Evolutionary conservation across 192 early-diverging fungal species (phyloP).

Genomic region (Coemansia sp.): DNA sequence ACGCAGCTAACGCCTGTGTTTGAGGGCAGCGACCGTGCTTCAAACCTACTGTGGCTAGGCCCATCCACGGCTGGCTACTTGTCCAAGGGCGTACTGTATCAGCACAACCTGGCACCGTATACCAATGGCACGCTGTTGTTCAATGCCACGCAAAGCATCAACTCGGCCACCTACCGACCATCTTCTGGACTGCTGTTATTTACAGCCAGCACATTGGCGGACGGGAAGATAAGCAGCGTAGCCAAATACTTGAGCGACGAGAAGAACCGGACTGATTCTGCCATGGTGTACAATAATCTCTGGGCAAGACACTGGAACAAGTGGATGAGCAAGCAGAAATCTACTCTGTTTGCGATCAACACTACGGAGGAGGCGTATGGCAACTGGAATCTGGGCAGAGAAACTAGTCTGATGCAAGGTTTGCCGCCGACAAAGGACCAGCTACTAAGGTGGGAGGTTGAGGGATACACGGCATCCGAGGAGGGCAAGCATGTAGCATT

Average conservation of each 20-base stretch:
- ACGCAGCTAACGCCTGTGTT: conserved; percentile 27
- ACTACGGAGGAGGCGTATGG: conserved; percentile 21
- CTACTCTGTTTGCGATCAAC: conserved; percentile 57
- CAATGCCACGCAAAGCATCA: conserved; percentile 23
- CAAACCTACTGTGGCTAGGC: conserved; percentile 35
- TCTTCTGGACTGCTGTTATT: conserved; percentile 11
- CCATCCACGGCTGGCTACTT: conserved; percentile 17
- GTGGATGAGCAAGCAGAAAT: conserved; percentile 57
- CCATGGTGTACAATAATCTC: conserved; percentile 60
- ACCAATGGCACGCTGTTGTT: conserved; percentile 14
- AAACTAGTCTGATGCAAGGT: conserved; percentile 8
- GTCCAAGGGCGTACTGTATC: conserved; percentile 21
- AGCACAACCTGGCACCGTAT: conserved; percentile 28
- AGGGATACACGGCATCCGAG: conserved; percentile 62
- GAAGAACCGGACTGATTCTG: conserved; percentile 55
- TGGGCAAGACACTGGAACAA: conserved; percentile 78
- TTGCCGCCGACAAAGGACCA: conserved; percentile 56
- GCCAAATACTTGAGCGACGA: conserved; percentile 38
- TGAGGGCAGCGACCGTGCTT: neutral
- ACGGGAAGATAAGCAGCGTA: conserved; percentile 52
- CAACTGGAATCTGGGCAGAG: conserved; percentile 31
- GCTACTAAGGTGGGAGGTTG: conserved; percentile 53
- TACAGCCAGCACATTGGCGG: conserved; percentile 21
- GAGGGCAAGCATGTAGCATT: conserved; percentile 65
- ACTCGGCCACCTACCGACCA: conserved; percentile 16